Evolutionary conservation across 2,329 filamentous ascomycete genomes (phyloP).

Genomic region (Xylariaceae sp.): DNA sequence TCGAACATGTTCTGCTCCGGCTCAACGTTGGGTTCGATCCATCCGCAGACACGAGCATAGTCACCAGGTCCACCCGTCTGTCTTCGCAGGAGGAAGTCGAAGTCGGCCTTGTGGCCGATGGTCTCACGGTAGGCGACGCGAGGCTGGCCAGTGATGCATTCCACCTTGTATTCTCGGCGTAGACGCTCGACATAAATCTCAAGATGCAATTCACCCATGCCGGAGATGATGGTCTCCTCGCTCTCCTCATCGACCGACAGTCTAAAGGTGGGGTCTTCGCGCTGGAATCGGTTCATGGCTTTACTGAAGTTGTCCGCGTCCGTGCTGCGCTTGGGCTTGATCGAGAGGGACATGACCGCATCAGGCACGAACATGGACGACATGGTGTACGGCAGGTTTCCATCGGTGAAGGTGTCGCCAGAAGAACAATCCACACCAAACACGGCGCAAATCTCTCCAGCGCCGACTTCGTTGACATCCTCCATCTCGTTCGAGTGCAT

Average conservation of each 20-base stretch:
- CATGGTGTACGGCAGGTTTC: constrained; percentile 88
- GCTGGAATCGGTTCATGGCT: constrained; percentile 97
- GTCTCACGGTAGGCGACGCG: constrained; percentile 98
- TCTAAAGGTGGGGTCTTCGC: constrained; percentile 96
- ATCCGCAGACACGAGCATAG: constrained; percentile 87
- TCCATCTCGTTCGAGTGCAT: constrained; percentile 99
- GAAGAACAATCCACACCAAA: constrained; percentile 98
- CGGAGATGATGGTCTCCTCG: constrained; percentile 94
- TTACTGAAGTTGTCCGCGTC: constrained; percentile 95
- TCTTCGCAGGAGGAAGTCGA: constrained; percentile 91
- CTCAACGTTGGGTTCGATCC: constrained; percentile 75
- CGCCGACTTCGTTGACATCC: constrained; percentile 85
- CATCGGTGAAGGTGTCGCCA: constrained; percentile 96
- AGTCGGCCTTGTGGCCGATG: constrained; percentile 71
- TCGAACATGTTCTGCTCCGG: constrained; percentile 77
- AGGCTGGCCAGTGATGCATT: constrained; percentile 91
- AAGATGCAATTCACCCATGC: constrained; percentile 95
- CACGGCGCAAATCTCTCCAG: constrained; percentile 96
- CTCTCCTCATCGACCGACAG: constrained; percentile 88
- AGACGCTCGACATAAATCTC: constrained; percentile 98
- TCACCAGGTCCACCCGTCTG: constrained; percentile 95
- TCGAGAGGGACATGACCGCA: constrained; percentile 95
- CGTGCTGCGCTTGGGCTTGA: constrained; percentile 89
- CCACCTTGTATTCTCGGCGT: constrained; percentile 92
- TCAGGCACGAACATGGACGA: constrained; percentile 97